Base-by-base conservation (phyloP, 202 grass and related monocot species). In the Setaria viridis region DNA sequence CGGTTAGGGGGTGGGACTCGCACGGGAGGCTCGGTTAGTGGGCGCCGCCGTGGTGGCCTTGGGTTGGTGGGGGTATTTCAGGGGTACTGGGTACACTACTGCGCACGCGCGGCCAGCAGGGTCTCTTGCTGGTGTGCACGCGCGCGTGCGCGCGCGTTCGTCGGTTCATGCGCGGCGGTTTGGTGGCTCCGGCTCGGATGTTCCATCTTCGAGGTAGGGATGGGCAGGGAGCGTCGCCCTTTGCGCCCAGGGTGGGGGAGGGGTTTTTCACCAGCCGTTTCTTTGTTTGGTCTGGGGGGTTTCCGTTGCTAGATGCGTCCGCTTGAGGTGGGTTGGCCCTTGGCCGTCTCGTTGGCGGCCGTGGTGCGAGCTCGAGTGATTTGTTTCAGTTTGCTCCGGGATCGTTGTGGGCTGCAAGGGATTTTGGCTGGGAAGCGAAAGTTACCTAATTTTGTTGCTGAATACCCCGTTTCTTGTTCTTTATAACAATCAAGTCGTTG, bases 401-500 rank as follows among this genome's bases (percentile, higher is more conserved):
- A 62, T 58, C 5, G 0, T 58, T 75, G 11, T 19, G 67, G 43
- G 39, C 16, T 72, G 7, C 4, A 72, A 32, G 37, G 13, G 47
- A 15, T 72, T 49, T 32, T 5, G 12, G 9, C 20, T 4, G 6
- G 32, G 10, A 29, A 70, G 75, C 35, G 3, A 11, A 58, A 67
- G 48, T 12, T 15, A 6, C 3, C 17, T 12, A 7, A 39, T 58
- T 79, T 65, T 19, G 11, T 37, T n/a, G 42, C 42, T 66, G 6
- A 66, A 53, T 32, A 62, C 11, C 55, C 29, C 9, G 10, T 42
- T 64, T 77, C n/a, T 71, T 87, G 10, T 54, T 83, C 12, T 9
- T 13, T 9, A 53, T 13, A 6, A 53, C 37, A 4, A 50, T 69
- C 34, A 4, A 8, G 0, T 20, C 1, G 53, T 11, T 25, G 2